Conservation (phyloP, 352 stramenopile species). For the Pythium periplocum region DNA sequence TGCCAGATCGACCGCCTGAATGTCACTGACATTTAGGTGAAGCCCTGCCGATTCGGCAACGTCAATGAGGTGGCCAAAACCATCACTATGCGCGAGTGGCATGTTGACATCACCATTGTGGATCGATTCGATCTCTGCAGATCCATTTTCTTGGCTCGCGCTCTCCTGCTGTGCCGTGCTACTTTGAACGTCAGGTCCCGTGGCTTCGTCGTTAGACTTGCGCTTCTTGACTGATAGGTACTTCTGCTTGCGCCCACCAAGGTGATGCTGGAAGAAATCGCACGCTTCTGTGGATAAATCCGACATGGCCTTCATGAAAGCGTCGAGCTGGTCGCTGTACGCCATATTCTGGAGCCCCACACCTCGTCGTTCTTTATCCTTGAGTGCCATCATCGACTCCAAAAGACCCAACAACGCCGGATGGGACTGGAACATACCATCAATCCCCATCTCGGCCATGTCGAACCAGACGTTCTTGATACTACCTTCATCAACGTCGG, state of each 20-base stretch:
- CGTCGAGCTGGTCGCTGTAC: conserved; percentile 58
- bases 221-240: conserved; percentile 29
- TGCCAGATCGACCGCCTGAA: conserved; percentile 27
- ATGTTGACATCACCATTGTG: too few relatives aligned
- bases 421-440: conserved; percentile 52
- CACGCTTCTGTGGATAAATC: conserved; percentile 53
- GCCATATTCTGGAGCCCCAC: conserved; percentile 81
- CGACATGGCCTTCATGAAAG: conserved; percentile 57
- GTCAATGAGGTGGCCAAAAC: too few relatives aligned
- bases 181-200: too few relatives aligned
- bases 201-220: too few relatives aligned
- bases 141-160: neutral
- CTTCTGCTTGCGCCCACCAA: conserved; percentile 58
- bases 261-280: conserved; percentile 67
- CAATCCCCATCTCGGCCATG: conserved; percentile 63
- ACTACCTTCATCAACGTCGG: conserved; percentile 18
- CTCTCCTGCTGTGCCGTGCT: too few relatives aligned
- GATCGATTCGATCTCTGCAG: neutral
- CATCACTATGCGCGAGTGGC: too few relatives aligned
- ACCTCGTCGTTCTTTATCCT: conserved; percentile 70
- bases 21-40: too few relatives aligned
- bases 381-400: conserved; percentile 67
- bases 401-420: conserved; percentile 57
- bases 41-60: too few relatives aligned
- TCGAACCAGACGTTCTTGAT: conserved; percentile 24